These are phyloP conservation scores for Fonsecaea erecta DNA, from an alignment of 2,329 filamentous ascomycete genomes.

Conservation along the genomic window DNA sequence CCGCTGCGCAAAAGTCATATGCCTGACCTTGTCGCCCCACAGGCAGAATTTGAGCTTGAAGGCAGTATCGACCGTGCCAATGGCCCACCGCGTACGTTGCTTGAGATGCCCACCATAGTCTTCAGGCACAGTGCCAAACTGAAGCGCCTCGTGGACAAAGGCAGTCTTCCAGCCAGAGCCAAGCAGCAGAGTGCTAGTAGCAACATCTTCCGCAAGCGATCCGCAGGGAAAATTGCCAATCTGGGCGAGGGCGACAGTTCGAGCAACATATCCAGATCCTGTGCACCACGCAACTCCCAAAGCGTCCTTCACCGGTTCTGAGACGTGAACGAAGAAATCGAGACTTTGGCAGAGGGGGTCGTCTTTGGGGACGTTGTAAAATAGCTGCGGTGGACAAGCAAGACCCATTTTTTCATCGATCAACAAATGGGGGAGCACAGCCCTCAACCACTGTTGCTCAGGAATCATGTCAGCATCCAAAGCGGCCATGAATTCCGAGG, in stretches of 20 bases:
- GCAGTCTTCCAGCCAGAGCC: constrained; percentile 41
- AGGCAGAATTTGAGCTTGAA: constrained; percentile 66
- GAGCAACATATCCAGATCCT: constrained; percentile 41
- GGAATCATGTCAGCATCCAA: constrained; percentile 45
- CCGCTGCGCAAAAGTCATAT: constrained; percentile 62
- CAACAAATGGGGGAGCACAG: constrained; percentile 39
- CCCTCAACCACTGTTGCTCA: constrained; percentile 41
- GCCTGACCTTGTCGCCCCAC: constrained; percentile 57
- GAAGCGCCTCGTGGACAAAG: constrained; percentile 40
- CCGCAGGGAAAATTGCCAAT: constrained; percentile 43
- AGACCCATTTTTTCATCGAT: constrained; percentile 39
- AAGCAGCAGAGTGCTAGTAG: constrained; percentile 39
- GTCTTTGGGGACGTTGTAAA: constrained; percentile 40
- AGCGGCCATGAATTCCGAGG: constrained; percentile 56
- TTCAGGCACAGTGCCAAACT: constrained; percentile 43
- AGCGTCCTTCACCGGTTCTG: constrained; percentile 41
- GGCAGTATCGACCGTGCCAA: constrained; percentile 61
- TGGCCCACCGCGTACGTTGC: constrained; percentile 48
- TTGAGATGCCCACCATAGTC: constrained; percentile 46
- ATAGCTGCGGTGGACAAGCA: constrained; percentile 46
- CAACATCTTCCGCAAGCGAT: constrained; percentile 42
- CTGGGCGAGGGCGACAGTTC: constrained; percentile 39
- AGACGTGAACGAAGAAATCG: constrained; percentile 39
- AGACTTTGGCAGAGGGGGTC: constrained; percentile 42
- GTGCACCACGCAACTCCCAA: constrained; percentile 42